A percentile compares a stretch with the other conserved stretches of the same genome.
These are phyloP conservation scores for Fusarium miscanthi DNA, from an alignment of 2,329 filamentous ascomycete genomes.

Conservation along the genomic window DNA sequence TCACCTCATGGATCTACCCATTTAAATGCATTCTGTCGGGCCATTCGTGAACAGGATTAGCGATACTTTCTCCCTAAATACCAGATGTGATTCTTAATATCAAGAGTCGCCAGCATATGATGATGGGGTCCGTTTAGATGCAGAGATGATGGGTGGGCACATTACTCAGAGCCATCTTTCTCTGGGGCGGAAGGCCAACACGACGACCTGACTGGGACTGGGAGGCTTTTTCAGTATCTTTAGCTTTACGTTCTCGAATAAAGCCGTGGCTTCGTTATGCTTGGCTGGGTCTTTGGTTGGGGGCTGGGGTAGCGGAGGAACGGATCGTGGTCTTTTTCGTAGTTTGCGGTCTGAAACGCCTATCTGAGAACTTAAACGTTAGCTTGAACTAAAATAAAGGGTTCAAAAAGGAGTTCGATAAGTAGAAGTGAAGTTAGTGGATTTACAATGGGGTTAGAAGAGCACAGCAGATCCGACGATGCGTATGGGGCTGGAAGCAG, in stretches of 20 bases:
- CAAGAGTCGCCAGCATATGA: neutral
- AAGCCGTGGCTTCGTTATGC: neutral
- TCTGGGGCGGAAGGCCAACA: accelerated
- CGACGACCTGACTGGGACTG: accelerated
- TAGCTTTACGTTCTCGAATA: accelerated
- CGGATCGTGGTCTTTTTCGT: neutral
- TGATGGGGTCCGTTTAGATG: neutral
- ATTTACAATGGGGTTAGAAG: neutral
- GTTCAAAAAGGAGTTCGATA: accelerated
- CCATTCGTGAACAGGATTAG: accelerated
- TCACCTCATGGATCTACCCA: accelerated
- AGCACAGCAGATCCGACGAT: neutral
- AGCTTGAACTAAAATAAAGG: neutral
- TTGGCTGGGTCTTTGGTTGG: accelerated
- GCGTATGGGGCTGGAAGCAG: no score
- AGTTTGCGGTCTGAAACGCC: no score
- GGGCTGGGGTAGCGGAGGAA: neutral
- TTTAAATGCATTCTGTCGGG: accelerated
- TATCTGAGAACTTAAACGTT: accelerated
- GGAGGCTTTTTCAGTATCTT: accelerated
- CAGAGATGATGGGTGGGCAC: neutral
- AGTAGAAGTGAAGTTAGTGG: neutral
- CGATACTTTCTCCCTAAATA: neutral
- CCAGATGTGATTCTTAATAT: no score
- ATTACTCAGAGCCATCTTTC: neutral